A percentile compares a stretch with the other conserved stretches of the same genome.
phyloP scores from a whole-genome alignment of 2,329 filamentous ascomycete species.

The Tolypocladium nubicola region DNA sequence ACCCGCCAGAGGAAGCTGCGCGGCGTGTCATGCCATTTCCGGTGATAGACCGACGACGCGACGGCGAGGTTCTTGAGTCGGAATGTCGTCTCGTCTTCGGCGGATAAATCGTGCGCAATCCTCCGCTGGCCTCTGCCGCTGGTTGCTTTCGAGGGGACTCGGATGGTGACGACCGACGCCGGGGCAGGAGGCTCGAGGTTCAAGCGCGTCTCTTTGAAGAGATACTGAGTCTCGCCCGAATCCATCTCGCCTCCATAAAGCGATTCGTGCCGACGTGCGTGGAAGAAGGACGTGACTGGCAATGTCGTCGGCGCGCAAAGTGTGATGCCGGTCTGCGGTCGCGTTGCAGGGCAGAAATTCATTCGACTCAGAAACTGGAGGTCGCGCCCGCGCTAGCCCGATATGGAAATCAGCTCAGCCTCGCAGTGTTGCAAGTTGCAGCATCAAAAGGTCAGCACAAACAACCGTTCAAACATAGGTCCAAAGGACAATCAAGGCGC shows the following conservation, averaged over 20 bases:
- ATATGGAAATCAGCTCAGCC: constrained; percentile 23
- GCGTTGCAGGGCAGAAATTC: constrained; percentile 23
- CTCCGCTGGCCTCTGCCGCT: constrained; percentile 33
- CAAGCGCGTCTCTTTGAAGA: constrained; percentile 81
- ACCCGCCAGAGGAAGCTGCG: constrained; percentile 87
- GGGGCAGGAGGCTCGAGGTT: constrained; percentile 65
- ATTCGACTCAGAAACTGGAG: constrained; percentile 4
- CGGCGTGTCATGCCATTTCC: constrained; percentile 63
- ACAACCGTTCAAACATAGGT: constrained; percentile 1
- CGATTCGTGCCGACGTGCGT: constrained; percentile 9
- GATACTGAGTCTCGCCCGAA: constrained; percentile 48
- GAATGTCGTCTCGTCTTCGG: constrained; percentile 66
- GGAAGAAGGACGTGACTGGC: constrained; percentile 4
- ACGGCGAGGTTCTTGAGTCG: constrained; percentile 62
- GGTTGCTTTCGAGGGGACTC: constrained; percentile 46
- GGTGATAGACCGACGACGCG: constrained; percentile 76
- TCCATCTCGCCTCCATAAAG: constrained; percentile 60
- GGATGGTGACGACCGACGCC: constrained; percentile 60
- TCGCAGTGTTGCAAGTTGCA: neutral
- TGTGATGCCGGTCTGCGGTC: constrained; percentile 10
- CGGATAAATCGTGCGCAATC: constrained; percentile 17
- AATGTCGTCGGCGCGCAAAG: neutral
- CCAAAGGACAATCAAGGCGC: neutral
- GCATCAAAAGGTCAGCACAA: neutral
- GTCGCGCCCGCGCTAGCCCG: constrained; percentile 22